Conservation (phyloP, 192 early-diverging fungal species). For the Allomyces macrogynus region DNA sequence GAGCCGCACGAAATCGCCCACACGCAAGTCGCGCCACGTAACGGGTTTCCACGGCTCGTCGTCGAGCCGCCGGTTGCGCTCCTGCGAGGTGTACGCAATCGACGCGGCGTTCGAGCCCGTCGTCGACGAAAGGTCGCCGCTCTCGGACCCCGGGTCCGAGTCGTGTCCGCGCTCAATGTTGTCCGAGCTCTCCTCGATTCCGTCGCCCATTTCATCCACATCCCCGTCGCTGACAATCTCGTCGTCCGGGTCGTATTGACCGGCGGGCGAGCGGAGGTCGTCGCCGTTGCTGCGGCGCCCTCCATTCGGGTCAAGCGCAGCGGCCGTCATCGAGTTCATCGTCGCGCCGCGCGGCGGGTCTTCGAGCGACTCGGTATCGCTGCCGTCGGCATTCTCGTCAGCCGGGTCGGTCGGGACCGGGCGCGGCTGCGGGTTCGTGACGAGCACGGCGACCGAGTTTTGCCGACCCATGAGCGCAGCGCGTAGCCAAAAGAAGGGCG, state of each 20-base stretch:
- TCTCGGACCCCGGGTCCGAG: not conserved
- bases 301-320: no score
- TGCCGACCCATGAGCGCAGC: not conserved
- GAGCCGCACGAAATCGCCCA: conserved; percentile 75
- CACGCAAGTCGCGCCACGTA: conserved; percentile 47
- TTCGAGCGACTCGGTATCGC: no score
- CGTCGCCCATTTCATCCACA: not conserved
- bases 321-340: not conserved
- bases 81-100: no score
- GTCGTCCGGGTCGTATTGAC: not conserved
- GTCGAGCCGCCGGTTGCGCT: no score
- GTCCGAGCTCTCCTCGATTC: not conserved
- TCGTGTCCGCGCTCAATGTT: not conserved
- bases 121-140: not conserved
- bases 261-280: not conserved
- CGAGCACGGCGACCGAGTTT: conserved; percentile 1
- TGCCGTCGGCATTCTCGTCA: no score
- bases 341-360: no score
- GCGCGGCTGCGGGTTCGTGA: not conserved
- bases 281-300: not conserved
- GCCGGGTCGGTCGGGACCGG: not conserved
- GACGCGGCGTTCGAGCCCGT: no score
- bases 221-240: not conserved
- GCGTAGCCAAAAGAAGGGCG: not conserved
- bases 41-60: not conserved